A percentile compares a stretch with the other conserved stretches of the same genome.
Evolutionary conservation across 495 filamentous ascomycete genomes (phyloP).

Genomic region (Tuber borchii): DNA sequence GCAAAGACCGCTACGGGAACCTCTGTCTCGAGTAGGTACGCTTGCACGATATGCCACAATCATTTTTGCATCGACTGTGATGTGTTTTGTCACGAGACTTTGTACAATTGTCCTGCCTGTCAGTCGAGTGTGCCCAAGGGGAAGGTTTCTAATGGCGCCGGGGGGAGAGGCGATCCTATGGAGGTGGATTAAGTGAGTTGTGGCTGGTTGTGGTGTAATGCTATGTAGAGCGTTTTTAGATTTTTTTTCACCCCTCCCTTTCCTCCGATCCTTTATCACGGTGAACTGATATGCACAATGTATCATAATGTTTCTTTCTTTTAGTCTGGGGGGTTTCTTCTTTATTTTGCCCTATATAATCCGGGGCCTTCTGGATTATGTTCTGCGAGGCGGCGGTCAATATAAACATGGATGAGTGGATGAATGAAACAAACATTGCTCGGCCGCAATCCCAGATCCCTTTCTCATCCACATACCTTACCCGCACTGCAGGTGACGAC

Average conservation of each 20-base stretch:
- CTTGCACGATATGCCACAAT: constrained; percentile 71
- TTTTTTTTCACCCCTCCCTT: background rate
- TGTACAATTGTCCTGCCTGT: constrained; percentile 94
- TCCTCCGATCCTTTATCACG: background rate
- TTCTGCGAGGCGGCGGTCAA: background rate
- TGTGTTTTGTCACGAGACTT: constrained; percentile 81
- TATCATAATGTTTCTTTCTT: background rate
- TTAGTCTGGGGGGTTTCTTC: background rate
- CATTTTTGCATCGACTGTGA: constrained; percentile 99
- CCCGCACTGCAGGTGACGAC: background rate
- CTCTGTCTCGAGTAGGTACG: constrained; percentile 81
- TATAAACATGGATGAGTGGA: background rate
- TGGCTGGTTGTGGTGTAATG: background rate
- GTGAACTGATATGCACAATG: background rate
- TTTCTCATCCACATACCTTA: background rate
- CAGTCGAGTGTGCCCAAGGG: constrained; percentile 51
- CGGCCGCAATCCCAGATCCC: background rate
- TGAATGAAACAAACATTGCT: background rate
- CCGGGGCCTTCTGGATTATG: background rate
- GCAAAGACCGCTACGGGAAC: constrained; percentile 54
- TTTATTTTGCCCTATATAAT: background rate
- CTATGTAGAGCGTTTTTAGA: constrained; percentile 1
- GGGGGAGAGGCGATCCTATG: background rate
- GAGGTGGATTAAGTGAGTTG: background rate
- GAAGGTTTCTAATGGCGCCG: constrained; percentile 7